These are phyloP conservation scores for Cichorium intybus DNA, from an alignment of 140 eudicot genomes.

Conservation along the genomic window DNA sequence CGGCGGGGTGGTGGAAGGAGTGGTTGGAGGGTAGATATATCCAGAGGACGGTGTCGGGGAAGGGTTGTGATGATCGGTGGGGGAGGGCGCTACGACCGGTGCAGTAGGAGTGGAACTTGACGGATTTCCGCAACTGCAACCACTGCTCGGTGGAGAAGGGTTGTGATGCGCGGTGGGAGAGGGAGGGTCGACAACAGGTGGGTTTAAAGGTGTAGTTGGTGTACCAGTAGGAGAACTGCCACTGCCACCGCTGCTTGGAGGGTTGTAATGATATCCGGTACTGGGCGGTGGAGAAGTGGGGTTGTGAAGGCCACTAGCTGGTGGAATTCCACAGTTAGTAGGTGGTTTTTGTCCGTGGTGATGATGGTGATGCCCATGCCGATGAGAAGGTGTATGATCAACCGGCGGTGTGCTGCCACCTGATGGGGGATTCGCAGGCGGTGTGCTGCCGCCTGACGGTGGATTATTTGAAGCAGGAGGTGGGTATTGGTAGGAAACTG, in stretches of 20 bases:
- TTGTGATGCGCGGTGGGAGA: neutral
- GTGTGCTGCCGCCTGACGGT: conserved; percentile 13
- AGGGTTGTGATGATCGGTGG: neutral
- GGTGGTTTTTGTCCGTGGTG: conserved; percentile 32
- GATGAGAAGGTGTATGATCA: conserved; percentile 17
- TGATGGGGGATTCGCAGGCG: conserved; percentile 22
- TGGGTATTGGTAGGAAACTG: too few species aligned
- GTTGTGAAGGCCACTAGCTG: conserved; percentile 32
- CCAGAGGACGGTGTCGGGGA: conserved; percentile 7
- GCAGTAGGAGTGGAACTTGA: conserved; percentile 10
- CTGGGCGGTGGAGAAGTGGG: conserved; percentile 48
- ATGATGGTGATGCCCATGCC: conserved; percentile 16
- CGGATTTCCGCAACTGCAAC: conserved; percentile 19
- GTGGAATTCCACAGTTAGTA: conserved; percentile 57
- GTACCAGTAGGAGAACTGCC: conserved; percentile 10
- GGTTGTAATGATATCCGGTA: conserved; percentile 29
- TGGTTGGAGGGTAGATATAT: conserved; percentile 15
- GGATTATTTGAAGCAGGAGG: too few species aligned
- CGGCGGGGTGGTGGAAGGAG: conserved; percentile 17
- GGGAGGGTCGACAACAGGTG: conserved; percentile 7
- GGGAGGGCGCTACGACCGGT: conserved; percentile 19
- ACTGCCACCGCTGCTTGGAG: conserved; percentile 24
- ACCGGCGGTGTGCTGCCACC: conserved; percentile 20
- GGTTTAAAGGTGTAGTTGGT: conserved; percentile 4
- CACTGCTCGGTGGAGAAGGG: conserved; percentile 26